phyloP scores from a whole-genome alignment of 1,139 yeast species.

The Pneumocystis wakefieldiae region DNA sequence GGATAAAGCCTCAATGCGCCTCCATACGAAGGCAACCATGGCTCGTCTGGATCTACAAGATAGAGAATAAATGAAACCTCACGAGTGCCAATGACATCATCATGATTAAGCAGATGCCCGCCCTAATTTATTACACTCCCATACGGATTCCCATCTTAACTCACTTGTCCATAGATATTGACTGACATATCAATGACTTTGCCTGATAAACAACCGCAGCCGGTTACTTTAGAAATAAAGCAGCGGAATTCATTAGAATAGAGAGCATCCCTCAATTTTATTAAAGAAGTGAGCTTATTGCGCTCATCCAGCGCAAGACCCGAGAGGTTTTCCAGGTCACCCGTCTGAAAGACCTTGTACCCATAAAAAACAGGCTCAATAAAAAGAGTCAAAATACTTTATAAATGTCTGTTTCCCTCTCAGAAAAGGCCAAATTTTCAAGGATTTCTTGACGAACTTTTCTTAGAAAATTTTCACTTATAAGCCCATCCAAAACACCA shows the following conservation, averaged over 20 bases:
- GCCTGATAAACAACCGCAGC: constrained; percentile 82
- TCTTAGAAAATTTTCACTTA: constrained; percentile 62
- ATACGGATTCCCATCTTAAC: neutral
- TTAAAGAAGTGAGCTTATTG: constrained; percentile 55
- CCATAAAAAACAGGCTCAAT: neutral
- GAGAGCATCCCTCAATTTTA: constrained; percentile 65
- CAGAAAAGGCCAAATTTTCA: constrained; percentile 71
- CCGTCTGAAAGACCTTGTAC: constrained; percentile 56
- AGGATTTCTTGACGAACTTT: constrained; percentile 74
- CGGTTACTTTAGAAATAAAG: constrained; percentile 64
- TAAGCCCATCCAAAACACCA: constrained; percentile 64
- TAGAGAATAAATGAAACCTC: constrained; percentile 85
- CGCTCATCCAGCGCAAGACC: constrained; percentile 70
- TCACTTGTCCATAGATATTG: constrained; percentile 60
- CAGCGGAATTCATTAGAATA: constrained; percentile 78
- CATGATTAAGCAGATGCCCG: constrained; percentile 87
- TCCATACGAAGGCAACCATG: constrained; percentile 80
- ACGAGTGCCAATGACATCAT: constrained; percentile 92
- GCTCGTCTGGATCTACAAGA: constrained; percentile 77
- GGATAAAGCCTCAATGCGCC: constrained; percentile 84
- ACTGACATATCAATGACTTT: constrained; percentile 80
- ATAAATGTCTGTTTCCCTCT: constrained; percentile 92
- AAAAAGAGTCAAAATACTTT: constrained; percentile 25
- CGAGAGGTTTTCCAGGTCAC: constrained; percentile 84
- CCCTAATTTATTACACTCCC: constrained; percentile 27